Conservation (phyloP, 805 yeast genomes). For the Candida sithepensis region DNA sequence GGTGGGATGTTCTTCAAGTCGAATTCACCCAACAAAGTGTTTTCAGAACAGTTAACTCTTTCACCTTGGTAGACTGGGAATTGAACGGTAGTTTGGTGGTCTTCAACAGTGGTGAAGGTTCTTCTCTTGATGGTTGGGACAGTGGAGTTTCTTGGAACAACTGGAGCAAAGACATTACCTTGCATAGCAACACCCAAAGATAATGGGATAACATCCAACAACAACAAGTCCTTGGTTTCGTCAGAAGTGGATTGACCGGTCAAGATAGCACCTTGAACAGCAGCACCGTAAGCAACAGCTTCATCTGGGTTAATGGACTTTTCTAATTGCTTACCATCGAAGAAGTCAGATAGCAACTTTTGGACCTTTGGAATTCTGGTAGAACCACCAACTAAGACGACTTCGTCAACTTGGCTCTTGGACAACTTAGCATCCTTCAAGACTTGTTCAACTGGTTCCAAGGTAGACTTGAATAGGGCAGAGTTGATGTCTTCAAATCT, state of each 20-base stretch:
- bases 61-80: slow-evolving; percentile 99
- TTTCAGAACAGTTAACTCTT: slow-evolving; percentile 97
- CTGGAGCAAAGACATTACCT: slow-evolving; percentile 98
- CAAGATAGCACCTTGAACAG: slow-evolving; percentile 98
- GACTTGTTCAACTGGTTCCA: slow-evolving; percentile 93
- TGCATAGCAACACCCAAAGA: slow-evolving; percentile 99
- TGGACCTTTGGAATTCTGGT: slow-evolving; percentile 99
- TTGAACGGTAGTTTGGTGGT: slow-evolving; percentile 97
- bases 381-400: slow-evolving; percentile 97
- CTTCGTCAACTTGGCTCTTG: slow-evolving; percentile 86
- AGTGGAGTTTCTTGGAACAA: slow-evolving; percentile 98
- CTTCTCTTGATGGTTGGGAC: slow-evolving; percentile 99
- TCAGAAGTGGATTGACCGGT: slow-evolving; percentile 88
- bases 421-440: slow-evolving; percentile 85
- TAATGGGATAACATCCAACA: slow-evolving; percentile 96
- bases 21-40: slow-evolving; percentile 97
- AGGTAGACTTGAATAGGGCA: slow-evolving; percentile 86
- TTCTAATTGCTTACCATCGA: slow-evolving; percentile 94
- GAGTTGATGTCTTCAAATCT: slow-evolving; percentile 96
- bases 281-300: slow-evolving; percentile 99
- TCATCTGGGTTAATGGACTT: slow-evolving; percentile 98
- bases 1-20: slow-evolving; percentile 98
- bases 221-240: slow-evolving; percentile 91
- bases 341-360: slow-evolving; percentile 89
- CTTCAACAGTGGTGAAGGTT: slow-evolving; percentile 98